These are phyloP conservation scores for Dentipellis fragilis DNA, from an alignment of 768 basidiomycete genomes.

Conservation along the genomic window DNA sequence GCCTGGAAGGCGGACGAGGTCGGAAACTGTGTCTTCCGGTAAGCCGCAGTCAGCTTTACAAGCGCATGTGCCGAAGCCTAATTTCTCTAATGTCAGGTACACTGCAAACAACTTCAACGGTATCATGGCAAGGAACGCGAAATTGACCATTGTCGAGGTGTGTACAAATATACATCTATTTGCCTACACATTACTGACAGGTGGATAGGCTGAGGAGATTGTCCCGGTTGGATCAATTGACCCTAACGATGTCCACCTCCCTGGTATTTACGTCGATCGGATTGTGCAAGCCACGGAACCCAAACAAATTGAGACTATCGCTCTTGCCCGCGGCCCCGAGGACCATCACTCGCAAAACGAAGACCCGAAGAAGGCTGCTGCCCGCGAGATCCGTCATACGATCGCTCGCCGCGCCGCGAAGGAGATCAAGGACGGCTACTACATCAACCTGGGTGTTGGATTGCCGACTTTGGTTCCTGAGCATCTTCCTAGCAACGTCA, in stretches of 20 bases:
- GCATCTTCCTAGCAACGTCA: conserved; percentile 58
- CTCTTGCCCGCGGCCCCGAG: conserved; percentile 25
- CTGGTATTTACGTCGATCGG: conserved; percentile 79
- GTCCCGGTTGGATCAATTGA: conserved; percentile 68
- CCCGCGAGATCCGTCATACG: conserved; percentile 31
- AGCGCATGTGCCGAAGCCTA: too few species aligned
- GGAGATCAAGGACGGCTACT: conserved; percentile 78
- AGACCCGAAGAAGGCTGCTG: conserved; percentile 15
- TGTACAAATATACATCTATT: background rate
- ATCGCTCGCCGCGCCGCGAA: conserved; percentile 81
- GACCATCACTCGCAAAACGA: conserved; percentile 5
- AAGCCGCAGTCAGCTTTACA: conserved; percentile 8
- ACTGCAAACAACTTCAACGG: conserved; percentile 79
- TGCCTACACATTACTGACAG: background rate
- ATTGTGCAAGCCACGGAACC: conserved; percentile 66
- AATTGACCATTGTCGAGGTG: conserved; percentile 81
- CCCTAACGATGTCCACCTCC: conserved; percentile 70
- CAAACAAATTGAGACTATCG: conserved; percentile 70
- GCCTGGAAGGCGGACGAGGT: conserved; percentile 89
- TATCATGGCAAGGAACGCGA: conserved; percentile 82
- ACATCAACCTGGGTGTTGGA: conserved; percentile 81
- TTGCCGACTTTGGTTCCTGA: conserved; percentile 85
- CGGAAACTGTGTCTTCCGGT: conserved; percentile 86
- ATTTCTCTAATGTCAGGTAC: conserved; percentile 34
- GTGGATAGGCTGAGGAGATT: conserved; percentile 58